A percentile compares a stretch with the other conserved stretches of the same genome.
Conservation (phyloP, 805 yeast species). For the Saccharomycopsis sp. region DNA sequence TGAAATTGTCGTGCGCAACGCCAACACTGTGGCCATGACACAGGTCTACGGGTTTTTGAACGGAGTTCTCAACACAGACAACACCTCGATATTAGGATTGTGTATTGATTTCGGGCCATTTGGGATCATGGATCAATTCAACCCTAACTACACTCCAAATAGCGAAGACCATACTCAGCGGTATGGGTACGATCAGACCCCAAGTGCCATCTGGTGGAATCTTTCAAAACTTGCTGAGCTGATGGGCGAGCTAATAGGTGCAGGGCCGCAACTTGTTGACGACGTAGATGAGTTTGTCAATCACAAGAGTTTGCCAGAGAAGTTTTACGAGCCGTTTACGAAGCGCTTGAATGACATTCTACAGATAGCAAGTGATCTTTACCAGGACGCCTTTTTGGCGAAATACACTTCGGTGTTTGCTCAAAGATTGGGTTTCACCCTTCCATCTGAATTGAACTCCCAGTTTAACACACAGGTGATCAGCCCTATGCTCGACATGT, state of each 20-base stretch:
- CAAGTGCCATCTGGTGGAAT: slow-evolving; percentile 91
- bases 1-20: slow-evolving; percentile 68
- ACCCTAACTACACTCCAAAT: slow-evolving; percentile 80
- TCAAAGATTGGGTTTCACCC: slow-evolving; percentile 59
- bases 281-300: slow-evolving; percentile 25
- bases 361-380: slow-evolving; percentile 56
- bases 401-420: slow-evolving; percentile 53
- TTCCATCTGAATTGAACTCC: slow-evolving; percentile 27
- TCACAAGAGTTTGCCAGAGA: slow-evolving; percentile 30
- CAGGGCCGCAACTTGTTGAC: slow-evolving; percentile 47
- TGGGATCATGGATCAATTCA: slow-evolving; percentile 79
- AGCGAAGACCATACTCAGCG: slow-evolving; percentile 71
- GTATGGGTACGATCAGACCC: slow-evolving; percentile 79
- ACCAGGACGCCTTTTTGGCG: slow-evolving; percentile 52
- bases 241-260: slow-evolving; percentile 74
- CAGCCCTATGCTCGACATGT: slow-evolving; percentile 53
- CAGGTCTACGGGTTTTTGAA: slow-evolving; percentile 89
- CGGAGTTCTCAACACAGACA: slow-evolving; percentile 93
- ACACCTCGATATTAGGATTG: slow-evolving; percentile 82
- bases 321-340: slow-evolving; percentile 39
- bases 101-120: slow-evolving; percentile 95
- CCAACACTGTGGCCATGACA: slow-evolving; percentile 73
- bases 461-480: slow-evolving; percentile 34
- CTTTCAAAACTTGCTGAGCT: slow-evolving; percentile 78
- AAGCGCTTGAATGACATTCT: slow-evolving; percentile 61